phyloP scores from a whole-genome alignment of 192 early-diverging fungal genomes.

The Phlyctochytrium arcticum region DNA sequence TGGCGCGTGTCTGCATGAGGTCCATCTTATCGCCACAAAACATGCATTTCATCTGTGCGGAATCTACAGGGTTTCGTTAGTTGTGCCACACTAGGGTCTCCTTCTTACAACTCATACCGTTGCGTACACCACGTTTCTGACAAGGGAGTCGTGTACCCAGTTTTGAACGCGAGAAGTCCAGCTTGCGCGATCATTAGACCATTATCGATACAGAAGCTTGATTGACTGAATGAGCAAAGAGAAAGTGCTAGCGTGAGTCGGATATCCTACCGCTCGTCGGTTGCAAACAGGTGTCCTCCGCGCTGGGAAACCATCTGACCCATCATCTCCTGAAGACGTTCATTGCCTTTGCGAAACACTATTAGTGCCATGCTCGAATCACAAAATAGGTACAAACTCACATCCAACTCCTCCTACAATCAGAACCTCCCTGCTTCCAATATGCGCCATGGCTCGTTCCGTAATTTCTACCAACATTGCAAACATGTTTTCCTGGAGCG shows the following conservation, averaged over 20 bases:
- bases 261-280: constrained; percentile 79
- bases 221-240: too few species aligned
- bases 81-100: background rate
- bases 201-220: constrained; percentile 96
- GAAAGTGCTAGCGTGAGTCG: background rate
- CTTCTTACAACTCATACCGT: constrained; percentile 38
- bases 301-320: constrained; percentile 87
- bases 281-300: constrained; percentile 84
- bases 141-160: constrained; percentile 75
- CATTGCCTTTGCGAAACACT: constrained; percentile 54
- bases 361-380: background rate
- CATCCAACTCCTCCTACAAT: constrained; percentile 98
- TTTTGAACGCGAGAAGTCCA: constrained; percentile 78
- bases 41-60: constrained; percentile 40
- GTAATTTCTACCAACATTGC: constrained; percentile 99
- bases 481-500: constrained; percentile 95
- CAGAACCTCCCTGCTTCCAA: constrained; percentile 83
- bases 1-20: too few species aligned
- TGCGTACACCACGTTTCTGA: constrained; percentile 91
- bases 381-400: constrained; percentile 19
- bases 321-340: constrained; percentile 98
- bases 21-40: constrained; percentile 37
- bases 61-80: constrained; percentile 15
- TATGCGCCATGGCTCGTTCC: constrained; percentile 98
- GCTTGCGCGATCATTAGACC: constrained; percentile 99